Percentiles rank a stretch among this genome's conserved stretches.
phyloP scores from a whole-genome alignment of 1,139 yeast species.

The Candida mesenterica region DNA sequence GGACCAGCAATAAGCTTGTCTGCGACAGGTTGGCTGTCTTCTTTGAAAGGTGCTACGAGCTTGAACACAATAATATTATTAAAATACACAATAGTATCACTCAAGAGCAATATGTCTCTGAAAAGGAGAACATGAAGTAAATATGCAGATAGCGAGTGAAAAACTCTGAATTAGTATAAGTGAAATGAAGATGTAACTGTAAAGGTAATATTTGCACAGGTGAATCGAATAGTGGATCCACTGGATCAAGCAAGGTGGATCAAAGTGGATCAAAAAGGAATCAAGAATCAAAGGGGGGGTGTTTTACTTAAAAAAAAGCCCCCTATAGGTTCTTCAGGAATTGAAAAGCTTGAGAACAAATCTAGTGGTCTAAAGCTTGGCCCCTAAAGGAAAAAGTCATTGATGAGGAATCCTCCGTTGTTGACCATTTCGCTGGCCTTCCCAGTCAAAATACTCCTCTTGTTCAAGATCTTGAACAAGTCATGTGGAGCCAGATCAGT shows the following conservation, averaged over 20 bases:
- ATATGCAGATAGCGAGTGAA: neutral
- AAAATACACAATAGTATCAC: neutral
- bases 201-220: too few species aligned
- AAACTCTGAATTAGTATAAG: neutral
- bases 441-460: slow-evolving; percentile 47
- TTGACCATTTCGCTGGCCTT: slow-evolving; percentile 57
- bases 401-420: slow-evolving; percentile 46
- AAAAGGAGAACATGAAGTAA: neutral
- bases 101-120: neutral
- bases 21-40: too few species aligned
- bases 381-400: slow-evolving; percentile 45
- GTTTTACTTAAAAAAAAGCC: too few species aligned
- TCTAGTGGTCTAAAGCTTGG: neutral
- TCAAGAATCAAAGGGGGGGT: too few species aligned
- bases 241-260: too few species aligned
- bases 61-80: neutral
- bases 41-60: too few species aligned
- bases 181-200: too few species aligned
- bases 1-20: too few species aligned
- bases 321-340: too few species aligned
- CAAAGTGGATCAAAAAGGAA: too few species aligned
- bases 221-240: too few species aligned
- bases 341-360: too few species aligned
- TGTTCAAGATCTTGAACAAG: slow-evolving; percentile 38
- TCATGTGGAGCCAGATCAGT: slow-evolving; percentile 19